These are phyloP conservation scores for Endocalyx cinctus DNA, from an alignment of 2,329 filamentous ascomycete species.

Conservation along the genomic window DNA sequence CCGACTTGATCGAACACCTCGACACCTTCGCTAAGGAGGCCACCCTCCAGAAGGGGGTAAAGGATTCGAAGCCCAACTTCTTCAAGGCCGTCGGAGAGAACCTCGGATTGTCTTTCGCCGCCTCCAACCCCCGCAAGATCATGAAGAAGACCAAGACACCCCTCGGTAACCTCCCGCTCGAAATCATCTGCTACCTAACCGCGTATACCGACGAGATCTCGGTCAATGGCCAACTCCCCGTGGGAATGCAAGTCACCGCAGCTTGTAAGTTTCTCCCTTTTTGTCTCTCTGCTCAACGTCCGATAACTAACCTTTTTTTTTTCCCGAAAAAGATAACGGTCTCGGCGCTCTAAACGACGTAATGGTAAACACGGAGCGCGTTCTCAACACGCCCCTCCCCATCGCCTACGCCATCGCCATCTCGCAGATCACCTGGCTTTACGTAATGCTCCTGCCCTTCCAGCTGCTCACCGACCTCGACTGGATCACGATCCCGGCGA, in stretches of 20 bases:
- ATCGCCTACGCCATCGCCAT: conserved; percentile 82
- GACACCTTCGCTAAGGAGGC: conserved; percentile 66
- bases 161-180: conserved; percentile 77
- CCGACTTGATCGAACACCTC: conserved; percentile 64
- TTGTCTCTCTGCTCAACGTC: conserved; percentile 12
- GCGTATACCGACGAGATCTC: conserved; percentile 61
- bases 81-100: conserved; percentile 68
- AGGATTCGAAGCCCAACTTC: conserved; percentile 38
- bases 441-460: conserved; percentile 76
- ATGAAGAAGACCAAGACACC: conserved; percentile 70
- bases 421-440: conserved; percentile 81
- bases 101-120: conserved; percentile 70
- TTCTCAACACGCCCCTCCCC: conserved; percentile 77
- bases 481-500: conserved; percentile 76
- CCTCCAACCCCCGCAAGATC: conserved; percentile 71
- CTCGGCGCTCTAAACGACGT: conserved; percentile 66
- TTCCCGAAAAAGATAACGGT: conserved; percentile 45
- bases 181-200: conserved; percentile 70
- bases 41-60: conserved; percentile 34
- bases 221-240: conserved; percentile 47
- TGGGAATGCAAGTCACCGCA: conserved; percentile 56
- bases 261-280: conserved; percentile 30
- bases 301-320: conserved; percentile 3
- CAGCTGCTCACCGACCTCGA: conserved; percentile 61
- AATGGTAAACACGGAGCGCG: conserved; percentile 67